phyloP scores from a whole-genome alignment of 768 basidiomycete genomes.

The Mycena indigotica region DNA sequence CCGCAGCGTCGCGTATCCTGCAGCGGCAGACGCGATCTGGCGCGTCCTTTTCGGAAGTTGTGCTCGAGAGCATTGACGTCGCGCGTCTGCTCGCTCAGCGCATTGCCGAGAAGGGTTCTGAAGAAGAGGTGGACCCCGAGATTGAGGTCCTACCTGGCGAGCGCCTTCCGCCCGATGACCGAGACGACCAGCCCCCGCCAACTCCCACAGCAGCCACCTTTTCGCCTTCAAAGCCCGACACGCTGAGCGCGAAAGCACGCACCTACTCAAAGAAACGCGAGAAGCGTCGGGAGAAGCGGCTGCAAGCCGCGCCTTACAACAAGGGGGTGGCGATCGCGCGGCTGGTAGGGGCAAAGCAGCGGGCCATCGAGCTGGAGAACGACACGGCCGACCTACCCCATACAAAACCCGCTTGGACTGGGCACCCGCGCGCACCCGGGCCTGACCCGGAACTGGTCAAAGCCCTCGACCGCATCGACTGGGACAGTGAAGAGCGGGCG shows the following conservation, averaged over 20 bases:
- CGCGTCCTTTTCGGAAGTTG: not conserved
- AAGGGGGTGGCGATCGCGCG: not conserved
- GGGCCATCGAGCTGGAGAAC: not conserved
- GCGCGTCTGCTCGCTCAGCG: not conserved
- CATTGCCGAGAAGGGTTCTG: not conserved
- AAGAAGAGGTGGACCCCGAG: not conserved
- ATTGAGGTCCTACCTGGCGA: not conserved
- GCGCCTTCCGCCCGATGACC: not conserved
- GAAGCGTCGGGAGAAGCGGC: not conserved
- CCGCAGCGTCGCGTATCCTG: not conserved
- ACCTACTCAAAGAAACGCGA: not conserved
- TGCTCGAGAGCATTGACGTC: not conserved
- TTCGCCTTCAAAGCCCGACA: not conserved
- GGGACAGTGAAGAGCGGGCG: not conserved
- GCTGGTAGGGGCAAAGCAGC: not conserved
- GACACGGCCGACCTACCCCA: not conserved
- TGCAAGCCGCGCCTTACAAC: not conserved
- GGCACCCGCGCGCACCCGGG: not conserved
- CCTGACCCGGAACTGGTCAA: not conserved
- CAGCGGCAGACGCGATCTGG: not conserved
- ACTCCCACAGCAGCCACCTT: not conserved
- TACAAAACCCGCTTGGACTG: not conserved
- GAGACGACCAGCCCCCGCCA: not conserved
- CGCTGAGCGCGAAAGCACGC: not conserved
- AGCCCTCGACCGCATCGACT: not conserved